A percentile compares a stretch with the other conserved stretches of the same genome.
Conservation (phyloP, 208 protist species). For the Leishmania turanica region DNA sequence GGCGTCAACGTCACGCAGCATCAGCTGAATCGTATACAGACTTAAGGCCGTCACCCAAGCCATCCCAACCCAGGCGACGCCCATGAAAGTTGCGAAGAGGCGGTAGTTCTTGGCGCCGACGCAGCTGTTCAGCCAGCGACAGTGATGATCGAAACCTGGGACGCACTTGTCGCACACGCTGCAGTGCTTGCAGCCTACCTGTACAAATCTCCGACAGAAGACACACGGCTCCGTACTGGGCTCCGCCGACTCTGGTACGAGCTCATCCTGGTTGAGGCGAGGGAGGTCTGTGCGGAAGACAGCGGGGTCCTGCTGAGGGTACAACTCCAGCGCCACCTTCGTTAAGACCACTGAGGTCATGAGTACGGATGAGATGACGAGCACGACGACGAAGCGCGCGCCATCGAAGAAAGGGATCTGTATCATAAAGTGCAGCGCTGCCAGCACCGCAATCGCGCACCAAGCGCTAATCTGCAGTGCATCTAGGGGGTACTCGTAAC, state of each 20-base stretch:
- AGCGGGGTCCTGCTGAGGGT: constrained; percentile 66
- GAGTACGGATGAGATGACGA: constrained; percentile 53
- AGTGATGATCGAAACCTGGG: constrained; percentile 92
- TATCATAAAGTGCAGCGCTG: constrained; percentile 60
- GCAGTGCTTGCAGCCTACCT: constrained; percentile 83
- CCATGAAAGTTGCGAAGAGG: constrained; percentile 79
- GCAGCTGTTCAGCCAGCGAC: constrained; percentile 91
- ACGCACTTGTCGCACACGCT: constrained; percentile 92
- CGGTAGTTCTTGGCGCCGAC: constrained; percentile 84
- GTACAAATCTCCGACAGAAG: constrained; percentile 85
- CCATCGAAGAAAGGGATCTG: constrained; percentile 72
- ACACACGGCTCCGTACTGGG: constrained; percentile 68
- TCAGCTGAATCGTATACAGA: constrained; percentile 58
- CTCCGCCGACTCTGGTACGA: constrained; percentile 39
- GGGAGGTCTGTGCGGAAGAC: constrained; percentile 69
- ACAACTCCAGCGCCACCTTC: constrained; percentile 73
- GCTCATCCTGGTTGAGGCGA: constrained; percentile 51
- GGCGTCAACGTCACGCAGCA: constrained; percentile 40
- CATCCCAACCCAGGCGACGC: constrained; percentile 58
- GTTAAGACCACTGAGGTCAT: constrained; percentile 35
- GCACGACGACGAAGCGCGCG: constrained; percentile 39
- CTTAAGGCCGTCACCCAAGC: constrained; percentile 60
- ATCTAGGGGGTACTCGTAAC: constrained; percentile 79
- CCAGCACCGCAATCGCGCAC: constrained; percentile 50
- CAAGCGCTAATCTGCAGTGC: constrained; percentile 74